Evolutionary conservation across 1,139 yeast species (phyloP), one percentile per base, ranked within the genome.

Genomic region (Pichia sp.): DNA sequence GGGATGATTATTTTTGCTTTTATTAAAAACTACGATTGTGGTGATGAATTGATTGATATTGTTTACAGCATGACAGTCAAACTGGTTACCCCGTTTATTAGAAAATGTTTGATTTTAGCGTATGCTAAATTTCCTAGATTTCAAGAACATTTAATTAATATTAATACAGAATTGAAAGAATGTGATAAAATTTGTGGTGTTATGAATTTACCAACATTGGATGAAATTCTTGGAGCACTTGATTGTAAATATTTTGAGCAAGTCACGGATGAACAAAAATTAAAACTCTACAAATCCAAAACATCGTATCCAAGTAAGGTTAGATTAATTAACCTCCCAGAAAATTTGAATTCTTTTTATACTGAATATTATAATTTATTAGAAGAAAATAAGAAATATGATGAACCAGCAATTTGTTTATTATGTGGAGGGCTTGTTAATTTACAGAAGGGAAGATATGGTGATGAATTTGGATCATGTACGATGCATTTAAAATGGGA

Each of bases 351-450:
- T 51, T 70, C 69, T 34, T 80, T 89, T 53, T 85, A 81, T 63
- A 72, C 83, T 2, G 68, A 74, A 26, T 68, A 71, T 44, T 69
- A 76, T 45, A 75, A 77, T 51, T 67, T 66, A 54, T 69, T 69
- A 35, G 62, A 64, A 40, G 66, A 63, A 24, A 55, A 37, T 56
- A n/a, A 45, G 7, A 37, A 31, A 25, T 74, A 72, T 26, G 70
- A 74, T 25, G 95, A 88, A 50, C 94, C 95, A 0, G 96, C 95
- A 0, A 68, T 91, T 11, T 91, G 98, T 55, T 63, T 91, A 41
- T 81, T 82, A 50, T 91, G 98, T 63, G 93, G 89, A 1, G 65
- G 68, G 13, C 70, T 81, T 5, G 70, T 86, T 23, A 80, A 80
- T 48, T 65, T 80, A 22, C 96, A 89, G 53, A 74, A 70, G 40